These are phyloP conservation scores for Candida maris DNA, from an alignment of 805 yeast species.

Conservation along the genomic window DNA sequence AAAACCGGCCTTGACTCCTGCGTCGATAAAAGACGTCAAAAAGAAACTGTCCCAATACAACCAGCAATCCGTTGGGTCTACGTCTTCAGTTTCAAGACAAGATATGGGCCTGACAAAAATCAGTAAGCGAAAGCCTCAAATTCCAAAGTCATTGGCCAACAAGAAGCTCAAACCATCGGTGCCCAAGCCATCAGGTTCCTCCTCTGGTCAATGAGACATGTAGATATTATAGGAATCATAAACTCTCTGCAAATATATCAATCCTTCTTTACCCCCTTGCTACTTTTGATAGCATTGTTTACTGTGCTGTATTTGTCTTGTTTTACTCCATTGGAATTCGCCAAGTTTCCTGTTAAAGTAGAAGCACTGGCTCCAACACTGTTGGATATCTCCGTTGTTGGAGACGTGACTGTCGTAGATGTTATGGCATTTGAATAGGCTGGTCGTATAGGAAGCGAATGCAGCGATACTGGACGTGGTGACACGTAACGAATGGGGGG, in stretches of 20 bases:
- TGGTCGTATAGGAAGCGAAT: slow-evolving; percentile 17
- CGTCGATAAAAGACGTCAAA: no score
- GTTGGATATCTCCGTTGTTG: slow-evolving; percentile 11
- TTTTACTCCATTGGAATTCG: slow-evolving; percentile 3
- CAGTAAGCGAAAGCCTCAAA: slow-evolving; percentile 18
- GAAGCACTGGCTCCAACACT: background rate
- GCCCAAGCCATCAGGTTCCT: no score
- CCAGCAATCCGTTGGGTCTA: no score
- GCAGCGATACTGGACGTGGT: slow-evolving; percentile 5
- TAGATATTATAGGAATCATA: no score
- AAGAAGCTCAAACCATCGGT: slow-evolving; percentile 1
- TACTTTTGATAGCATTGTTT: slow-evolving; percentile 17
- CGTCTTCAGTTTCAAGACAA: no score
- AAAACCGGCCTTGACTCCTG: no score
- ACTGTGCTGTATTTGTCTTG: slow-evolving; percentile 15
- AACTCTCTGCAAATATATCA: no score
- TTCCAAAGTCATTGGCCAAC: slow-evolving; percentile 5
- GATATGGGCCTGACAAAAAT: slow-evolving; percentile 18
- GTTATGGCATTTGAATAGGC: slow-evolving; percentile 17
- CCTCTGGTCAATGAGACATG: no score
- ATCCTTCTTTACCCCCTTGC: slow-evolving; percentile 31
- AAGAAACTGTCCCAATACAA: no score
- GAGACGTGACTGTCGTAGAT: slow-evolving; percentile 13
- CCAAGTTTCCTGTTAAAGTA: slow-evolving; percentile 7
- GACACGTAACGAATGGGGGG: slow-evolving; percentile 6